These are phyloP conservation scores for Casuarina glauca DNA, from an alignment of 306 rosid species.

Conservation along the genomic window DNA sequence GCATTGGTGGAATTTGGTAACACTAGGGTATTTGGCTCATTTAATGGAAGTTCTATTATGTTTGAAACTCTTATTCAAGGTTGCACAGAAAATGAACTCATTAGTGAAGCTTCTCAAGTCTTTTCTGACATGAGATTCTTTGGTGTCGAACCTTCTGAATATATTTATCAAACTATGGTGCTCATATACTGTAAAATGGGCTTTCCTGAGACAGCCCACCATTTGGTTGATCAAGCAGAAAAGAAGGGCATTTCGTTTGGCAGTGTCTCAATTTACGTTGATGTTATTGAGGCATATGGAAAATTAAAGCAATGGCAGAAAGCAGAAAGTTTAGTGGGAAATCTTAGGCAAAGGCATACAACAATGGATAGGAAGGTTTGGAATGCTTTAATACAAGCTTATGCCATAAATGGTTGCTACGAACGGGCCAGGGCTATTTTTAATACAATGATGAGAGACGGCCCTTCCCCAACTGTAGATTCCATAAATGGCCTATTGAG, in stretches of 20 bases:
- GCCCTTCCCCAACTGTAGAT: constrained; percentile 83
- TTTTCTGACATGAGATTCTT: constrained; percentile 85
- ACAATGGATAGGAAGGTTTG: constrained; percentile 75
- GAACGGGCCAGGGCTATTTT: constrained; percentile 92
- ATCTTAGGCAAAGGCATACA: constrained; percentile 51
- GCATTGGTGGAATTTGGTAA: constrained; percentile 73
- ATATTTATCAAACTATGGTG: constrained; percentile 63
- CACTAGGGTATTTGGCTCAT: constrained; percentile 53
- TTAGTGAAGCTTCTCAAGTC: constrained; percentile 69
- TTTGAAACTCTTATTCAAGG: constrained; percentile 75
- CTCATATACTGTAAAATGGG: constrained; percentile 61
- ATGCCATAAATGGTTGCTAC: constrained; percentile 81
- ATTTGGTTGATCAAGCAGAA: constrained; percentile 64
- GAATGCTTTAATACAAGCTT: constrained; percentile 89
- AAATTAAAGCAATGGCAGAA: constrained; percentile 83
- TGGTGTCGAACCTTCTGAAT: constrained; percentile 63
- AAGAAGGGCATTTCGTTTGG: constrained; percentile 47
- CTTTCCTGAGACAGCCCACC: constrained; percentile 89
- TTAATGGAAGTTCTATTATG: constrained; percentile 56
- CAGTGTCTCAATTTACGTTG: constrained; percentile 39
- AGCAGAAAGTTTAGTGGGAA: constrained; percentile 60
- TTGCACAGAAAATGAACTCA: constrained; percentile 65
- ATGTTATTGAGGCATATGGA: constrained; percentile 74
- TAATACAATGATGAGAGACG: constrained; percentile 90
- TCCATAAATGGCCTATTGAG: constrained; percentile 80